Evolutionary conservation across 2,329 filamentous ascomycete species (phyloP), one percentile per base, ranked within the genome.

Genomic region (Colletotrichum gloeosporioides): DNA sequence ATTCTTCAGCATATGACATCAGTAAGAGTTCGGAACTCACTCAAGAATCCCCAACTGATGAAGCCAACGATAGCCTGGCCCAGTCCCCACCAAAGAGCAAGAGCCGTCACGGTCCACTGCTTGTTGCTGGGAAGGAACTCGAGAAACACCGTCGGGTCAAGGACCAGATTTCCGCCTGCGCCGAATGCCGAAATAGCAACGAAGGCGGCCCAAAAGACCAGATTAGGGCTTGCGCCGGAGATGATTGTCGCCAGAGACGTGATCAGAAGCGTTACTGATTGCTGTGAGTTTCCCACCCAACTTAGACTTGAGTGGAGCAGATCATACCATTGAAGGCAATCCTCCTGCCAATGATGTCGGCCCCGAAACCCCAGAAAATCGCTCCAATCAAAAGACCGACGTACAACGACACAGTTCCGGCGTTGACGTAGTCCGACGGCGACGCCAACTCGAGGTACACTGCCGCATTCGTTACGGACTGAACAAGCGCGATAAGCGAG

Each of bases 61-160:
- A 88, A 84, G 29, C 89, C 85, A n/a, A 86, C 82, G 71, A 88
- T 82, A 6, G 87, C 83, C 78, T 89, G 87, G 4, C 88, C 88
- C 8, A 89, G 63, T 1, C 87, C 87, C 87, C 88, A 90, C 88
- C 89, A 89, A 27, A 76, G 73, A 3, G 92, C 91, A 82, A 93
- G 87, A n/a, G 92, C 85, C 1, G 91, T 93, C 16, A 93, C 80
- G 22, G 93, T 87, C 91, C 92, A 94, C 80, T 94, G 92, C 80
- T 91, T 87, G 69, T 88, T 86, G 31, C 88, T 81, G 1, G 87
- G 87, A 2, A 88, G 81, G 66, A 86, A 88, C 76, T 88, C 87
- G 32, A 88, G 82, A 65, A 88, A 87, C 49, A 88, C 86, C 4
- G 87, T 87, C 18, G 92, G 93, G 78, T 93, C 92, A 4, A 93